phyloP scores from a whole-genome alignment of 2,329 filamentous ascomycete genomes.

The Orbilia brochopaga region DNA sequence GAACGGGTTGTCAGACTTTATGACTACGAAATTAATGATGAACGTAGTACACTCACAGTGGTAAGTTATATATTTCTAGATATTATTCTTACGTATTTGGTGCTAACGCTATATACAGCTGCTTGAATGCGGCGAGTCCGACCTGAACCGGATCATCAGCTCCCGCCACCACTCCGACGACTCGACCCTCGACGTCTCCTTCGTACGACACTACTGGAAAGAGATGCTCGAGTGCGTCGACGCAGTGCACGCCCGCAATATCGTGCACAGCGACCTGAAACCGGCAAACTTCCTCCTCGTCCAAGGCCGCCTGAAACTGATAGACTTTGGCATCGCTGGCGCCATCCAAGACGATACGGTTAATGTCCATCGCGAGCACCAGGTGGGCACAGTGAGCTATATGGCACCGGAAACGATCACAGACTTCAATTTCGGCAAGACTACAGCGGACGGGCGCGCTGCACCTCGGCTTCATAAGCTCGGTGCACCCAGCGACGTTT shows the following conservation, averaged over 20 bases:
- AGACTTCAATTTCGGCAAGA: conserved; percentile 77
- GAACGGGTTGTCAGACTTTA: conserved; percentile 89
- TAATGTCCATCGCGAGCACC: conserved; percentile 93
- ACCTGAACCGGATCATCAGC: conserved; percentile 84
- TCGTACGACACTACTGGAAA: conserved; percentile 98
- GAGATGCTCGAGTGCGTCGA: conserved; percentile 97
- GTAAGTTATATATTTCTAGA: conserved; percentile 62
- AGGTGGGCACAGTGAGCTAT: conserved; percentile 96
- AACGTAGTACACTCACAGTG: conserved; percentile 85
- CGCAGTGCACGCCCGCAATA: conserved; percentile 84
- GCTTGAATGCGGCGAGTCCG: conserved; percentile 96
- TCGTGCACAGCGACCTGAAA: conserved; percentile 96
- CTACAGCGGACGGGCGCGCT: conserved; percentile 51
- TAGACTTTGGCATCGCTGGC: conserved; percentile 98
- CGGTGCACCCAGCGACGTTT: conserved; percentile 93
- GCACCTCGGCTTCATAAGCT: conserved; percentile 75
- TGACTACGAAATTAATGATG: conserved; percentile 91
- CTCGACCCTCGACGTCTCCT: conserved; percentile 80
- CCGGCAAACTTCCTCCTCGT: conserved; percentile 96
- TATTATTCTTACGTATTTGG: not conserved
- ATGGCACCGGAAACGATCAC: conserved; percentile 96
- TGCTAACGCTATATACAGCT: conserved; percentile 64
- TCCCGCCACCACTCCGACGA: conserved; percentile 74
- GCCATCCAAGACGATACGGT: conserved; percentile 96
- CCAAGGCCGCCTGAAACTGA: conserved; percentile 87